Conservation (phyloP, 225 moss, liverwort and hornwort genomes). For the Sphagnum tenellum region DNA sequence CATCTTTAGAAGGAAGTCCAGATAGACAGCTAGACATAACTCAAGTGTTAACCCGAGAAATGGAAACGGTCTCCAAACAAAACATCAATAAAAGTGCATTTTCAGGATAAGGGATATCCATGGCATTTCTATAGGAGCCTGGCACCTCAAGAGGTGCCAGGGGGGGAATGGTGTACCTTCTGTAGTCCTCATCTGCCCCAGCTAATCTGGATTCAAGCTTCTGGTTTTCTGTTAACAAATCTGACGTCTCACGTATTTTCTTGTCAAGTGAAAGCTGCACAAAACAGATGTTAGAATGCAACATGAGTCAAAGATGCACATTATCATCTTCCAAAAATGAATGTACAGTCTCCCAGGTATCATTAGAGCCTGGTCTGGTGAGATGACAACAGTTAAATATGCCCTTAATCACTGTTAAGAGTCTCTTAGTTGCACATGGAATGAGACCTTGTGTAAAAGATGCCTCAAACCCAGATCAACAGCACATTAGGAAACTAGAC, state of each 20-base stretch:
- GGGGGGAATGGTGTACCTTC: slow-evolving; percentile 19
- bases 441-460: too few relatives aligned
- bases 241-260: slow-evolving; percentile 27
- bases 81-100: background rate
- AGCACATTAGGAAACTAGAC: background rate
- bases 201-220: slow-evolving; percentile 43
- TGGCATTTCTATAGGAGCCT: background rate
- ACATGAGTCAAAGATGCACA: too few relatives aligned
- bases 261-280: slow-evolving; percentile 37
- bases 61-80: too few relatives aligned
- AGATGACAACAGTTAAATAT: background rate
- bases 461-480: too few relatives aligned
- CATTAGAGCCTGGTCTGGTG: background rate
- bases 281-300: background rate
- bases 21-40: too few relatives aligned
- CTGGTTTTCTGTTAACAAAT: slow-evolving; percentile 24
- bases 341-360: too few relatives aligned
- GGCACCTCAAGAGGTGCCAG: too few relatives aligned
- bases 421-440: too few relatives aligned
- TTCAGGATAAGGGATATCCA: background rate
- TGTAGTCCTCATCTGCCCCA: slow-evolving; percentile 33
- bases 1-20: too few relatives aligned
- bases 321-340: too few relatives aligned
- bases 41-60: too few relatives aligned
- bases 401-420: too few relatives aligned